phyloP scores from a whole-genome alignment of 2,329 filamentous ascomycete species.

The Cordyceps pruinosa region DNA sequence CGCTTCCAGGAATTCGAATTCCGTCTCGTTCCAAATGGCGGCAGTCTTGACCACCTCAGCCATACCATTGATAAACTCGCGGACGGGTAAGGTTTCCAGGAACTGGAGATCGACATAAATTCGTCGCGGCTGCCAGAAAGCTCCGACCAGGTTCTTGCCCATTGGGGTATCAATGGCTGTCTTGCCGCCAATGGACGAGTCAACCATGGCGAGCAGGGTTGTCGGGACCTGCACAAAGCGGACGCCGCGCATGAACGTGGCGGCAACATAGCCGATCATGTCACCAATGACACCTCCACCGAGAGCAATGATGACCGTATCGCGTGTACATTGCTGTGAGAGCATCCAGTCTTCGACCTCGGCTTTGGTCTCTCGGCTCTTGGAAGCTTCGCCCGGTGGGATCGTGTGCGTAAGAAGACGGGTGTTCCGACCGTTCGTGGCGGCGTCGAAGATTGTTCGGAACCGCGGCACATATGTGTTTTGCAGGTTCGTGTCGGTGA shows the following conservation, averaged over 20 bases:
- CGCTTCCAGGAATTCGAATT: conserved; percentile 78
- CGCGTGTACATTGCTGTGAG: conserved; percentile 81
- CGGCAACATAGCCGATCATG: conserved; percentile 94
- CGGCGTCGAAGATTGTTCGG: conserved; percentile 33
- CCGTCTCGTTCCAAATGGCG: conserved; percentile 85
- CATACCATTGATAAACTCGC: conserved; percentile 98
- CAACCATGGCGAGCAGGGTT: conserved; percentile 91
- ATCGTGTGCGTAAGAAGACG: conserved; percentile 82
- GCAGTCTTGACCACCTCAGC: conserved; percentile 97
- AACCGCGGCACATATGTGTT: conserved; percentile 77
- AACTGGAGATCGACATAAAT: conserved; percentile 94
- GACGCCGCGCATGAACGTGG: conserved; percentile 97
- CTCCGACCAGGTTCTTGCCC: conserved; percentile 91
- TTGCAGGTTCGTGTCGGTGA: conserved; percentile 90
- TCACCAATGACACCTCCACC: conserved; percentile 97
- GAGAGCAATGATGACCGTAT: conserved; percentile 90
- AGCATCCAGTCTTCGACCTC: conserved; percentile 98
- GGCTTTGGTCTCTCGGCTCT: conserved; percentile 86
- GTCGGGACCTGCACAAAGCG: conserved; percentile 96
- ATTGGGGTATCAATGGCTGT: conserved; percentile 94
- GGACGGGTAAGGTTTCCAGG: conserved; percentile 77
- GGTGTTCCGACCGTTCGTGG: conserved; percentile 30
- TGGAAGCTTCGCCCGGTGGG: conserved; percentile 87
- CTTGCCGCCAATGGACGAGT: conserved; percentile 97
- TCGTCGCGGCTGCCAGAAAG: conserved; percentile 92